Evolutionary conservation across 306 rosid genomes (phyloP).

Genomic region (Arachis stenosperma): DNA sequence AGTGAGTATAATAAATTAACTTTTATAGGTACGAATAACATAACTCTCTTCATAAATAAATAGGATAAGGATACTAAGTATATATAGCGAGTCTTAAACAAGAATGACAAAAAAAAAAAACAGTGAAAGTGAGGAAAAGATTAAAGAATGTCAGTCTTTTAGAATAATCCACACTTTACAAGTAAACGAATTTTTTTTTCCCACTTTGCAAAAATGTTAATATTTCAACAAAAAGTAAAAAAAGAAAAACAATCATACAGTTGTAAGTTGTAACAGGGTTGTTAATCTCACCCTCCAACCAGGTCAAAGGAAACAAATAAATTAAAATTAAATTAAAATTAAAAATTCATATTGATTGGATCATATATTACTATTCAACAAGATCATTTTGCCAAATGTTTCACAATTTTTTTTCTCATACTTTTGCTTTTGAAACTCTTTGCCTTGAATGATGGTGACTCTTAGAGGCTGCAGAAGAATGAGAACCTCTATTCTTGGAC

Average conservation of each 20-base stretch:
- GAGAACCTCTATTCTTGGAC: slow-evolving; percentile 30
- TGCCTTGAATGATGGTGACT: slow-evolving; percentile 22
- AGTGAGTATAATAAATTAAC: too few species aligned
- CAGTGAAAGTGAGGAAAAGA: neutral
- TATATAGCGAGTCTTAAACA: too few species aligned
- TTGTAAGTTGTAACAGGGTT: neutral
- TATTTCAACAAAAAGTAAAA: neutral
- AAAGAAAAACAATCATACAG: slow-evolving; percentile 15
- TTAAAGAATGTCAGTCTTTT: neutral
- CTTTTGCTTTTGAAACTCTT: slow-evolving; percentile 18
- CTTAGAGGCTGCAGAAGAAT: neutral
- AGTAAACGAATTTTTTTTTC: neutral
- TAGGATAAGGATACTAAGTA: too few species aligned
- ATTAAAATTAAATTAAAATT: slow-evolving; percentile 9
- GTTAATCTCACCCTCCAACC: slow-evolving; percentile 15
- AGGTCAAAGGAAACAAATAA: neutral
- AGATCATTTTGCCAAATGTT: too few species aligned
- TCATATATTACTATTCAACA: neutral
- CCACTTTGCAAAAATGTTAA: slow-evolving; percentile 26
- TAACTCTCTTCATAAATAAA: too few species aligned
- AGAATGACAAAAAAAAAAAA: too few species aligned
- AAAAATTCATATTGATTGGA: neutral
- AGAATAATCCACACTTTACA: slow-evolving; percentile 12
- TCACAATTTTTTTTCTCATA: slow-evolving; percentile 11
- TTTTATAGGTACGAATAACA: too few species aligned